Evolutionary conservation across 192 early-diverging fungal genomes (phyloP), one percentile per base, ranked within the genome.

Genomic region (Entomortierella parvispora): DNA sequence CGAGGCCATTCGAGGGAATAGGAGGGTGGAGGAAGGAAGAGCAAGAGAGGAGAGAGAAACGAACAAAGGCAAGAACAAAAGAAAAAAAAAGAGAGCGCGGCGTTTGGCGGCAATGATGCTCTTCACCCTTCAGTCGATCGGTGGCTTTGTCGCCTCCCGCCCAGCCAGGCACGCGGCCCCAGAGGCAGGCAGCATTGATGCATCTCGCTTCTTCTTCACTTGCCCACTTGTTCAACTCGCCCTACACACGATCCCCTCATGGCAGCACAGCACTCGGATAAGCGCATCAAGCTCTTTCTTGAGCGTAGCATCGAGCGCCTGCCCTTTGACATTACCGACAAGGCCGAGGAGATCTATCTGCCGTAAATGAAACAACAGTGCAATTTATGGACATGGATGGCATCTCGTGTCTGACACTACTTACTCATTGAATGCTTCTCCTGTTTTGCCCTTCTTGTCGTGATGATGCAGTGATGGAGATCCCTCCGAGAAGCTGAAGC

Each of bases 221-320:
- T n/a, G n/a, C n/a, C n/a, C n/a, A n/a, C n/a, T n/a, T n/a, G n/a
- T n/a, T n/a, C n/a, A n/a, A n/a, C n/a, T n/a, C n/a, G 37, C 37
- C 37, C 37, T 40, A 9, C 37, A 40, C n/a, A n/a, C n/a, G n/a
- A n/a, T 40, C 37, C 37, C 37, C 37, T 40, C 37, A 40, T 70
- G 68, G 52, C 42, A 2, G 8, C 42, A 20, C 50, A 62, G 52
- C 58, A 62, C 47, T 51, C 49, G 28, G 59, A 70, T 52, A 76
- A 76, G 23, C 72, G 72, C 52, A 76, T 76, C 64, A 76, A 68
- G 28, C 72, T 76, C 51, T 68, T 62, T 40, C 53, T 76, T 5
- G 72, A 76, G 48, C 55, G 65, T 52, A 76, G 65, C 40, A 62
- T 76, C 8, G 72, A 76, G 10, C 72, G 72, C 29, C 52, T 76